Conservation (phyloP, 768 basidiomycete species). For the Suillus decipiens region DNA sequence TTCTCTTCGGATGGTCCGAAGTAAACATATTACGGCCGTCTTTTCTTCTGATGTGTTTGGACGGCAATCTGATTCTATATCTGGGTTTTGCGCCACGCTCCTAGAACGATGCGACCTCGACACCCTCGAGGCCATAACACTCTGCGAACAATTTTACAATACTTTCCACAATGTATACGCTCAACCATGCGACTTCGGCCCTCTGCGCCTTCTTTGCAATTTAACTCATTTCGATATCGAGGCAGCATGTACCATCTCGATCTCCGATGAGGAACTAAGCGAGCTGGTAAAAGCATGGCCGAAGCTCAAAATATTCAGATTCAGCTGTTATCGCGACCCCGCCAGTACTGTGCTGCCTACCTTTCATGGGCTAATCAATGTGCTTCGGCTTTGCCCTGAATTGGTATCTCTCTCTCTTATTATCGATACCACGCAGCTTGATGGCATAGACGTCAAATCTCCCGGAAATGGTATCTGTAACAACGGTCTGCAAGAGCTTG, state of each 20-base stretch:
- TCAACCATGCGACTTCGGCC: background rate
- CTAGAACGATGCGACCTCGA: background rate
- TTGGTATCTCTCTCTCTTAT: slow-evolving; percentile 24
- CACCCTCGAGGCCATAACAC: slow-evolving; percentile 1
- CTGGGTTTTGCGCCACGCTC: background rate
- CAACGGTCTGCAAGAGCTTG: slow-evolving; percentile 9
- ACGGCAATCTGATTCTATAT: too few relatives aligned
- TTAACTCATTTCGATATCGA: slow-evolving; percentile 8
- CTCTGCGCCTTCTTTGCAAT: background rate
- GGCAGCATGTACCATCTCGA: slow-evolving; percentile 17
- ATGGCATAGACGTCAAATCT: background rate
- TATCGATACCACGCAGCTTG: slow-evolving; percentile 16
- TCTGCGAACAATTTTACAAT: background rate
- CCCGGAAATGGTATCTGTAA: background rate
- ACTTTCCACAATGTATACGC: background rate
- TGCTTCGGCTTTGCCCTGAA: slow-evolving; percentile 16
- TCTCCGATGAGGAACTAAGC: slow-evolving; percentile 20
- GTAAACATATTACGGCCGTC: background rate
- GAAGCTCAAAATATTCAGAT: slow-evolving; percentile 19
- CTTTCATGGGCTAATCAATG: slow-evolving; percentile 15
- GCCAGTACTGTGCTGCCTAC: slow-evolving; percentile 22
- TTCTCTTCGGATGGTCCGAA: background rate
- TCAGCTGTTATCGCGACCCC: slow-evolving; percentile 22
- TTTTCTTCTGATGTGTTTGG: background rate
- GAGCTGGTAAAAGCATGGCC: slow-evolving; percentile 24